These are phyloP conservation scores for Diaporthe sp. DNA, from an alignment of 2,329 filamentous ascomycete genomes.

Conservation along the genomic window DNA sequence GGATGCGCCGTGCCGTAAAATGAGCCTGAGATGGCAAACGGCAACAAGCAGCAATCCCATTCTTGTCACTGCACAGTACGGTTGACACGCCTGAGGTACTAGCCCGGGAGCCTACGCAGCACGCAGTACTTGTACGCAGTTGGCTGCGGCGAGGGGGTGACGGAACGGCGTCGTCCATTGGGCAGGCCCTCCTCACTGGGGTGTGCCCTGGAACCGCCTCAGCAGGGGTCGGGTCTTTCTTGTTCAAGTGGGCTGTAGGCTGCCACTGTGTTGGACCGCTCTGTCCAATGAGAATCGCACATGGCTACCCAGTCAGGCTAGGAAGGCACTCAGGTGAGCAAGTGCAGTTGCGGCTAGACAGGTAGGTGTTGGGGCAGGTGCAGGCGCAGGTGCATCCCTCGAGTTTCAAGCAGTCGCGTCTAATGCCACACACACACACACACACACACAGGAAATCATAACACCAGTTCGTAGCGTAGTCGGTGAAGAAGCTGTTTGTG, in stretches of 20 bases:
- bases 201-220: conserved; percentile 8
- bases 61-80: neutral
- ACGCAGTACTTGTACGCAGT: conserved; percentile 2
- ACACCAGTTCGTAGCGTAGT: neutral
- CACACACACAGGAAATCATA: too few species aligned
- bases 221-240: conserved; percentile 1
- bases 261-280: conserved; percentile 21
- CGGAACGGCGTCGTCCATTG: conserved; percentile 14
- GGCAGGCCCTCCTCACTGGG: neutral
- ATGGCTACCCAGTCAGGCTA: neutral
- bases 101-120: neutral
- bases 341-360: neutral
- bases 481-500: neutral
- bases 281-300: neutral
- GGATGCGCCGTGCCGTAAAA: conserved; percentile 21
- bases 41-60: conserved; percentile 1
- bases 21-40: conserved; percentile 5
- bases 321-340: neutral
- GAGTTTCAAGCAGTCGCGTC: neutral
- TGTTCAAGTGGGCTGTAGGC: neutral
- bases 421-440: neutral
- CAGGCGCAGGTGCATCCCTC: neutral
- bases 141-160: conserved; percentile 18
- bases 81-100: neutral
- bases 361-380: neutral